These are phyloP conservation scores for Exobasidium cylindrosporum DNA, from an alignment of 1,284 basidiomycete species.

Conservation along the genomic window DNA sequence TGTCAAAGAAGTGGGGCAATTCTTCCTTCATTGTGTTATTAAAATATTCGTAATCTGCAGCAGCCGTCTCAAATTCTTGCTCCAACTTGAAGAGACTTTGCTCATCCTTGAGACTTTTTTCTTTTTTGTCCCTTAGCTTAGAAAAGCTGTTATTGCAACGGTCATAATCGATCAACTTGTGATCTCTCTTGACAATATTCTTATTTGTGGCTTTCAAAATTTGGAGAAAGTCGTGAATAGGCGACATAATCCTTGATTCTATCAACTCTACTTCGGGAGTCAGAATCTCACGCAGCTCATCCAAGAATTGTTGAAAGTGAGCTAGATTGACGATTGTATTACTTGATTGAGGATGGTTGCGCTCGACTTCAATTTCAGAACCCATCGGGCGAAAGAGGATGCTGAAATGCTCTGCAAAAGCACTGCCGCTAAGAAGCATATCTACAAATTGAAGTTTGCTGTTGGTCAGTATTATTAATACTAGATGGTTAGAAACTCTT, in stretches of 20 bases:
- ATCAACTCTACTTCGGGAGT: conserved; percentile 93
- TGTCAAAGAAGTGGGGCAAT: conserved; percentile 82
- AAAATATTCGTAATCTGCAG: conserved; percentile 94
- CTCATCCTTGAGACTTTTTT: conserved; percentile 55
- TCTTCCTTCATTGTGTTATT: conserved; percentile 88
- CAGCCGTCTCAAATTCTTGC: conserved; percentile 93
- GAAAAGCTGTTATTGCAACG: conserved; percentile 91
- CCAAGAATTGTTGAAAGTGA: conserved; percentile 71
- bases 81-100: conserved; percentile 69
- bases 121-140: conserved; percentile 93
- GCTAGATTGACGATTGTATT: conserved; percentile 77
- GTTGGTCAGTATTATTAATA: conserved; percentile 2
- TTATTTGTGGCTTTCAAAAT: conserved; percentile 88
- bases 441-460: conserved; percentile 59
- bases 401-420: conserved; percentile 73
- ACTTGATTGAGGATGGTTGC: conserved; percentile 73
- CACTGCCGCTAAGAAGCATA: conserved; percentile 74
- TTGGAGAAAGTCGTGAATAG: conserved; percentile 81
- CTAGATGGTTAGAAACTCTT: neutral
- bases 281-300: conserved; percentile 74
- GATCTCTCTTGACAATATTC: conserved; percentile 90
- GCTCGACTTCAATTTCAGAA: conserved; percentile 74
- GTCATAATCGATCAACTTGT: conserved; percentile 94
- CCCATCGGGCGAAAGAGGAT: conserved; percentile 60
- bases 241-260: conserved; percentile 77